phyloP scores from a whole-genome alignment of 2,329 filamentous ascomycete species.

The Venturia carpophila region DNA sequence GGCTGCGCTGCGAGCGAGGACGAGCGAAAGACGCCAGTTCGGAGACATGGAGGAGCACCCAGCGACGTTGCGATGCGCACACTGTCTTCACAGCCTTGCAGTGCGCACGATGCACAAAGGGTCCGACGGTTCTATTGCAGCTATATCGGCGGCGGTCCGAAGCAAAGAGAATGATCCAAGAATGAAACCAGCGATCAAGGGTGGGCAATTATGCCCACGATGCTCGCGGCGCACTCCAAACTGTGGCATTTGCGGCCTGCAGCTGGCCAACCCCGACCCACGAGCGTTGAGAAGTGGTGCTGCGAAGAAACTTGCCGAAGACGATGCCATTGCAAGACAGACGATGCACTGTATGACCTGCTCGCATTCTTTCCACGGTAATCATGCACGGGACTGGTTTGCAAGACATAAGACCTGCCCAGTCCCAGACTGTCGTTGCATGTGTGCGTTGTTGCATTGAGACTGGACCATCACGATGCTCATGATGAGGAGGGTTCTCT shows the following conservation, averaged over 20 bases:
- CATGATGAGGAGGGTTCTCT: background rate
- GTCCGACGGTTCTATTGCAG: constrained; percentile 21
- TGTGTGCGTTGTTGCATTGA: constrained; percentile 36
- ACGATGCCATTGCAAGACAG: constrained; percentile 47
- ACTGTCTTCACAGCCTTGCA: constrained; percentile 56
- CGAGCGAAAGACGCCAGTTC: constrained; percentile 54
- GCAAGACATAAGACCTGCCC: constrained; percentile 46
- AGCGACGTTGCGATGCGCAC: constrained; percentile 67
- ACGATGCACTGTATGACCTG: constrained; percentile 56
- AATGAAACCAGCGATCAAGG: constrained; percentile 22
- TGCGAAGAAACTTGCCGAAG: constrained; percentile 28
- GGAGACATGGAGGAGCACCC: constrained; percentile 59
- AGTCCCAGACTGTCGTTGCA: constrained; percentile 47
- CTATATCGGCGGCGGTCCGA: constrained; percentile 6
- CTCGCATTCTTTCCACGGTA: constrained; percentile 56
- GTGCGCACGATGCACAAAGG: constrained; percentile 30
- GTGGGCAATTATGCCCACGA: constrained; percentile 50
- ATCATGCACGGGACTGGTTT: constrained; percentile 58
- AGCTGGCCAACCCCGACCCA: constrained; percentile 53
- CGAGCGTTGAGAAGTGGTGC: constrained; percentile 33
- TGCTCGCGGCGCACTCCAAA: constrained; percentile 57
- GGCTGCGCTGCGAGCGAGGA: constrained; percentile 59
- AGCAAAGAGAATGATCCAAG: constrained; percentile 9
- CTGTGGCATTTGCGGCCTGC: constrained; percentile 54
- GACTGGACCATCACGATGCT: background rate